Base-by-base conservation (phyloP, 768 basidiomycete species). In the Hygrocybe coccinea region DNA sequence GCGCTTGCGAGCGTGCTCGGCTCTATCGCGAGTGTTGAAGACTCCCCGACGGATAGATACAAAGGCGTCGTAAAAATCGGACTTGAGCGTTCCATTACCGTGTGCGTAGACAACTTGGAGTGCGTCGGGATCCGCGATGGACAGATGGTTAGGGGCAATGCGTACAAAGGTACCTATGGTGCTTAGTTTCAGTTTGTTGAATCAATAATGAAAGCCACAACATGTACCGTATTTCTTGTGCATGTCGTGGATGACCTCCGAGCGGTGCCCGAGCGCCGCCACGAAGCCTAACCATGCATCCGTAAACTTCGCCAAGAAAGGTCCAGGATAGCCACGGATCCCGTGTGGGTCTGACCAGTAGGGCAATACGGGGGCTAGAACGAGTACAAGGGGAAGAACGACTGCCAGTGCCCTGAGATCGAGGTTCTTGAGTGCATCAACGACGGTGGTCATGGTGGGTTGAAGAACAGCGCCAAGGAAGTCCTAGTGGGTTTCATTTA, bases 1-100 rank as follows among this genome's bases (percentile, higher is more conserved):
- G 73, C 91, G 85, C 72, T 94, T 95, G 41, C 92, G 83, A 5
- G 89, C 79, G 66, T 95, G 92, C 55, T 91, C 88, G 5, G 70
- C 65, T 33, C 90, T 82, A 64, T 87, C 81, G 44, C 90, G 83
- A 15, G 87, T 88, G 68, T 86, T 89, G 79, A 91, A 90, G 25
- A 91, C 72, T 1, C 87, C 86, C 29, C 85, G 79, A 33, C 72
- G 74, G 55, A 89, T 87, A 25, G 85, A 85, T 22, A 91, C 87
- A 61, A 92, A 91, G 12, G 82, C 83, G 55, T 87, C 84, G 65
- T 87, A 90, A 67, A 90, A 91, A n/a, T 79, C 65, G 14, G 85
- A 81, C 64, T 92, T 93, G 55, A 87, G 77, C 5, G 87, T 81
- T n/a, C 91, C 91, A 55, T 84, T 91, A 3, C 90, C 90, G 63